Evolutionary conservation across 2,329 filamentous ascomycete species (phyloP).

Genomic region (Knoxdaviesia capensis): DNA sequence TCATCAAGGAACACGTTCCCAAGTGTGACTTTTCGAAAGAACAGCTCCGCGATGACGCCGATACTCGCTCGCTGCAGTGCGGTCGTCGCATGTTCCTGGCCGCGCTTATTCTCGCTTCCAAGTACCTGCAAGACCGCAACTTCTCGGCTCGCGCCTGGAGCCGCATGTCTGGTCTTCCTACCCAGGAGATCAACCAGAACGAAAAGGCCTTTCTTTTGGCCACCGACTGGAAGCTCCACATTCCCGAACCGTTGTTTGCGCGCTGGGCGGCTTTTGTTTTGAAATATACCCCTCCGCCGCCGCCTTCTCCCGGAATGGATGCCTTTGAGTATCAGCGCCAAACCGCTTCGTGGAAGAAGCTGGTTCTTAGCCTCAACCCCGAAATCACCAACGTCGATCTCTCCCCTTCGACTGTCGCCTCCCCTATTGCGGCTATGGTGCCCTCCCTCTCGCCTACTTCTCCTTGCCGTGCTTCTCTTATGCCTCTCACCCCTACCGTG

Average conservation of each 20-base stretch:
- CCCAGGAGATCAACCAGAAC: slow-evolving; percentile 88
- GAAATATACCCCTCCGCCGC: slow-evolving; percentile 58
- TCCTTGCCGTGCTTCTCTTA: neutral
- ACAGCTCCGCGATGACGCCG: slow-evolving; percentile 52
- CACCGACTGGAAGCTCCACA: slow-evolving; percentile 88
- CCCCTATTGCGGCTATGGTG: neutral
- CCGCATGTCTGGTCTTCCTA: slow-evolving; percentile 93
- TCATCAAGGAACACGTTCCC: slow-evolving; percentile 81
- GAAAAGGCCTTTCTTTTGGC: slow-evolving; percentile 80
- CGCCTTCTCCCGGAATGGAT: slow-evolving; percentile 27
- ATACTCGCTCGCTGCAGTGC: slow-evolving; percentile 70
- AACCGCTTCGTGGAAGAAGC: slow-evolving; percentile 33
- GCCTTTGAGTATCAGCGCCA: neutral
- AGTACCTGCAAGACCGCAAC: slow-evolving; percentile 94
- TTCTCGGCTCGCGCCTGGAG: slow-evolving; percentile 97
- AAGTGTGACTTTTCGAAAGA: slow-evolving; percentile 72
- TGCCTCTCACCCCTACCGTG: neutral
- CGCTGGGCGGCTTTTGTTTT: slow-evolving; percentile 87
- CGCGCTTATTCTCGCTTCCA: slow-evolving; percentile 85
- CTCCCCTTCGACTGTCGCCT: neutral
- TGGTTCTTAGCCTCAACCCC: slow-evolving; percentile 35
- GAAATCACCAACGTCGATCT: slow-evolving; percentile 36
- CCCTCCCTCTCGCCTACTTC: neutral
- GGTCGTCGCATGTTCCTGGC: slow-evolving; percentile 94
- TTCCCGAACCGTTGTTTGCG: slow-evolving; percentile 73